Base-by-base conservation (phyloP, 2,329 filamentous ascomycete genomes). In the Aspergillus aculeatus region DNA sequence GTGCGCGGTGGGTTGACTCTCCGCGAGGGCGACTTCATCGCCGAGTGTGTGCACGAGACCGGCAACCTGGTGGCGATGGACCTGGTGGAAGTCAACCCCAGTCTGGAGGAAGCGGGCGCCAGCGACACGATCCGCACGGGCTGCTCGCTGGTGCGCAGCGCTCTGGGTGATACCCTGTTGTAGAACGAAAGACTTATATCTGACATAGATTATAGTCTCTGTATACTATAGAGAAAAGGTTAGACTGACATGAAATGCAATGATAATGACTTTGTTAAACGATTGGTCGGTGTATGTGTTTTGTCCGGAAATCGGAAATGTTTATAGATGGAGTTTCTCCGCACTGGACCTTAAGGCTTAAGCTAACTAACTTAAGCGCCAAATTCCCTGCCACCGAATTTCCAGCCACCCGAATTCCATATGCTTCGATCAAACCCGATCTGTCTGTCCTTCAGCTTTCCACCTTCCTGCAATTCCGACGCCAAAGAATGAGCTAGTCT, bases 21-120 rank as follows among this genome's bases (percentile, higher is more conserved):
- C 69, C 86, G 95, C 58, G 95, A 99, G 80, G 95, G 95, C 47
- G 95, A 98, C 77, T 99, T 91, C 79, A 98, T 99, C 77, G 96
- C 92, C 70, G 95, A 94, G 79, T 88, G 85, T 66, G 88, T 94
- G 23, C 90, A 94, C 75, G 83, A 90, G 80, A 92, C 90, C 6
- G 90, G 91, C 56, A 90, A 85, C 73, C 78, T 94, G 58, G 82
- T 94, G 11, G 90, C 90, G 48, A 87, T 95, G 78, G 91, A 95
- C 74, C 78, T 95, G 65, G 91, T 94, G 63, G 89, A 93, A 79
- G 89, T 93, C 64, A 93, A 92, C 79, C 90, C 90, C 21, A 86
- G 83, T 66, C 78, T 92, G 59, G 88, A 89, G 50, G 78, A 83
- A 2, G 83, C 83, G 61, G 92, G 90, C 5, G 92, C 91, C 1